Conservation (phyloP, 1,284 basidiomycete genomes). For the Erythrobasidium hasegawianum region DNA sequence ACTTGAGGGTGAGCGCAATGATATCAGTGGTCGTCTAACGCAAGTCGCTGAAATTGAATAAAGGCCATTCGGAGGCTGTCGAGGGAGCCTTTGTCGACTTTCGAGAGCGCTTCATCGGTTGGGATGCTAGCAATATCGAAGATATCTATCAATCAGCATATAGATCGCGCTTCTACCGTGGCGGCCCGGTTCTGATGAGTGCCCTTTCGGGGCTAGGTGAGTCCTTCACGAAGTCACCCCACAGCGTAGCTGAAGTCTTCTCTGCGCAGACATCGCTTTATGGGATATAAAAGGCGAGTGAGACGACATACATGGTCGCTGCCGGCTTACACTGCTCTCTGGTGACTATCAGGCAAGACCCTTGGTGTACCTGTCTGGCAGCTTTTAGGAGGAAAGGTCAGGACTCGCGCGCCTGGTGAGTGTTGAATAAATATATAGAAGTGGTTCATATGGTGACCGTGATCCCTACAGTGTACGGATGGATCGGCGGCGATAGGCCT, state of each 20-base stretch:
- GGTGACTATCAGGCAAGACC: conserved; percentile 53
- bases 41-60: background rate
- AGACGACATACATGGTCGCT: too few relatives aligned
- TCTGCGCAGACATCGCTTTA: conserved; percentile 55
- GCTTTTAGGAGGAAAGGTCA: conserved; percentile 68
- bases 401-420: conserved; percentile 52
- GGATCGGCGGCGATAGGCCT: conserved; percentile 71
- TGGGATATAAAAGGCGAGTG: conserved; percentile 68
- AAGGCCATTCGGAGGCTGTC: conserved; percentile 71
- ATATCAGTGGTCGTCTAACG: conserved; percentile 40
- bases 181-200: conserved; percentile 68
- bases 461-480: conserved; percentile 53
- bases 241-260: conserved; percentile 48
- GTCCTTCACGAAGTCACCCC: too few relatives aligned
- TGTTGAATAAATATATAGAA: background rate
- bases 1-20: conserved; percentile 48
- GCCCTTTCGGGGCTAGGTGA: conserved; percentile 44
- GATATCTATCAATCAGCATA: conserved; percentile 57
- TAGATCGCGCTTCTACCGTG: conserved; percentile 66
- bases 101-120: conserved; percentile 60
- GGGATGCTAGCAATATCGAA: conserved; percentile 58
- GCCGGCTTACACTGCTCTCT: too few relatives aligned
- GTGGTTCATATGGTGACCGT: background rate
- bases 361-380: conserved; percentile 71
- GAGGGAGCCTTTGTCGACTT: conserved; percentile 67